Base-by-base conservation (phyloP, 2,329 filamentous ascomycete species). In the Paraconiothyrium brasiliense region DNA sequence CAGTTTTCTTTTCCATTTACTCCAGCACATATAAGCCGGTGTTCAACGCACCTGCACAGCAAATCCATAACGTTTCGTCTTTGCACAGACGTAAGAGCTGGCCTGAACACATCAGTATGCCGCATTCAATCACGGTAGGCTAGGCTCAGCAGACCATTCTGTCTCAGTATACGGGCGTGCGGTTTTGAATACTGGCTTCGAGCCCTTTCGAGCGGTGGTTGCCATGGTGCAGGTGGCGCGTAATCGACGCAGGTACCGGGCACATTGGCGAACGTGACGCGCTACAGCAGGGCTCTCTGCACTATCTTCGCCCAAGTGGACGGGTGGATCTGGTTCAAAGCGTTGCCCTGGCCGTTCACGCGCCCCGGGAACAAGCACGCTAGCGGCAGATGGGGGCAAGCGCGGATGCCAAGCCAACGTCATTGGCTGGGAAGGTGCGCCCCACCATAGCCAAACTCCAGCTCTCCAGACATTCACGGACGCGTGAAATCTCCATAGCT, bases 41-140 rank as follows among this genome's bases (percentile, higher is more conserved):
- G 11, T 24, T 46, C 43, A 63, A 77, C 80, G 69, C 83, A 91
- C 90, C 82, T 85, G 85, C 86, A 90, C 5, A 92, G 81, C 52
- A 92, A 80, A 64, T 91, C 88, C 10, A 92, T 73, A 41, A 92
- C 89, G 4, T 84, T 82, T 55, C 89, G 84, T 75, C 91, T 88
- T 56, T 91, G 83, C 52, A 86, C 80, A 20, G 79, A 72, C 1
- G 82, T 80, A 47, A 91, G 83, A 46, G 83, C 76, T 8, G 90
- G 90, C 89, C 90, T 92, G 52, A 6, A 2, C 41, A 34, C 52
- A 48, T 41, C 4, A 16, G 44, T 41, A 14, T 9, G 9, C 32
- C n/a, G 27, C 20, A 24, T 43, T 6, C 11, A 32, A 46, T 20
- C 4, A 35, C 30, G 32, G 13, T 51, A 30, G 37, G 46, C 7